These are phyloP conservation scores for Colletotrichum limetticola DNA, from an alignment of 2,329 filamentous ascomycete genomes.

Conservation along the genomic window DNA sequence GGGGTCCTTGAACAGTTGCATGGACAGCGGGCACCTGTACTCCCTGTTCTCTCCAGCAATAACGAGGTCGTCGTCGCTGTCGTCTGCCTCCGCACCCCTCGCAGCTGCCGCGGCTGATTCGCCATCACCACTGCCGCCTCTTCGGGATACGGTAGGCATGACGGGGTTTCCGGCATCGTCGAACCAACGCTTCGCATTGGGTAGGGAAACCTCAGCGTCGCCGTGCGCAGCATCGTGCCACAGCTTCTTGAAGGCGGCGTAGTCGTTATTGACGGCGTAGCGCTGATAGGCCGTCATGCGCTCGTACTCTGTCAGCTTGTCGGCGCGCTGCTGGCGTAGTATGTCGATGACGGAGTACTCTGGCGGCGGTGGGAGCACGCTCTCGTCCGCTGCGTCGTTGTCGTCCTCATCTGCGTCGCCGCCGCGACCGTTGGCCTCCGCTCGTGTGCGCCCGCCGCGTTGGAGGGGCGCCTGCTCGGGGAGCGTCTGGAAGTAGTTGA, in stretches of 20 bases:
- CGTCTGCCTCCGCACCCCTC: constrained; percentile 52
- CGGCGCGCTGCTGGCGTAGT: constrained; percentile 48
- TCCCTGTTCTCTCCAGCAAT: constrained; percentile 72
- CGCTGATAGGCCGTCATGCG: constrained; percentile 54
- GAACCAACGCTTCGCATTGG: constrained; percentile 67
- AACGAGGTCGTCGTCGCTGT: constrained; percentile 75
- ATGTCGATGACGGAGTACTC: constrained; percentile 43
- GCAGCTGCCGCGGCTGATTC: constrained; percentile 56
- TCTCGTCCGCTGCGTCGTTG: constrained; percentile 38
- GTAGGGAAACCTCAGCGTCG: constrained; percentile 60
- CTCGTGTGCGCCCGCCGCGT: constrained; percentile 34
- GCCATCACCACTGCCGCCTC: constrained; percentile 31
- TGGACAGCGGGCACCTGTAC: constrained; percentile 76
- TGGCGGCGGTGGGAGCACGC: constrained; percentile 28
- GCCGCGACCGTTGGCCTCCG: constrained; percentile 7
- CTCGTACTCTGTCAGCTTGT: constrained; percentile 55
- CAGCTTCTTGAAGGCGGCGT: constrained; percentile 66
- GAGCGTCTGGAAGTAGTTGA: constrained; percentile 26
- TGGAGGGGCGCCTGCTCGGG: constrained; percentile 28
- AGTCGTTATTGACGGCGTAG: constrained; percentile 68
- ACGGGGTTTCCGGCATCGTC: constrained; percentile 55
- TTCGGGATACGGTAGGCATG: constrained; percentile 10
- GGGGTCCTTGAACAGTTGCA: constrained; percentile 72
- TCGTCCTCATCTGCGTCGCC: constrained; percentile 38
- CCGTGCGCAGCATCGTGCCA: constrained; percentile 66